phyloP scores from a whole-genome alignment of 257 asterid species.

The Solanum chilense region DNA sequence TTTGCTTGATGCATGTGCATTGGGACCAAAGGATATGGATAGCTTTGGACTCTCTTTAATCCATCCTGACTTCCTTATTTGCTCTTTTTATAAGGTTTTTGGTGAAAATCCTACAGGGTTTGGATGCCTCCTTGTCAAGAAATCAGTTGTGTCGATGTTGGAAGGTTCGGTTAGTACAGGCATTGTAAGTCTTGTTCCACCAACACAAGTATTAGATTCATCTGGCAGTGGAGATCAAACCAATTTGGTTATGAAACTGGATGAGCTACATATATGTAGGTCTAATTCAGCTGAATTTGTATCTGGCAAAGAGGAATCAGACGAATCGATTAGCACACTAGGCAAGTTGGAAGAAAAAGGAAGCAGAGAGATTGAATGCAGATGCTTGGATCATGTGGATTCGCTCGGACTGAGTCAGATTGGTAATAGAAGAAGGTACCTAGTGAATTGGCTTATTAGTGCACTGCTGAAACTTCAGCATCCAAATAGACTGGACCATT shows the following conservation, averaged over 20 bases:
- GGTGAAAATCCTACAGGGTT: slow-evolving; percentile 91
- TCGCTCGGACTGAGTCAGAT: slow-evolving; percentile 53
- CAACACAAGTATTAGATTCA: slow-evolving; percentile 33
- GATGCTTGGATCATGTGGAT: slow-evolving; percentile 76
- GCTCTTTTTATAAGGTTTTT: slow-evolving; percentile 81
- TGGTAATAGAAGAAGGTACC: slow-evolving; percentile 60
- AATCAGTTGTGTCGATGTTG: slow-evolving; percentile 37
- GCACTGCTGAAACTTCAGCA: slow-evolving; percentile 75
- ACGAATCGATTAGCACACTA: neutral
- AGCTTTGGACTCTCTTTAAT: slow-evolving; percentile 77
- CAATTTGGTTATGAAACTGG: neutral
- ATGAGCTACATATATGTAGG: neutral
- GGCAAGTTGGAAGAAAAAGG: neutral
- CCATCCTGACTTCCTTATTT: slow-evolving; percentile 72
- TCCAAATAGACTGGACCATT: slow-evolving; percentile 60
- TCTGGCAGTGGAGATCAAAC: slow-evolving; percentile 38
- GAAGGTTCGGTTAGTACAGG: slow-evolving; percentile 49
- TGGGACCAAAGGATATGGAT: slow-evolving; percentile 86
- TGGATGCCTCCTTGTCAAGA: slow-evolving; percentile 82
- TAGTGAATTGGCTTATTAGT: slow-evolving; percentile 74
- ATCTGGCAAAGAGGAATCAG: neutral
- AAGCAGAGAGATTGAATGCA: slow-evolving; percentile 26
- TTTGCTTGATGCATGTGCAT: slow-evolving; percentile 76
- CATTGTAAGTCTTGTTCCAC: slow-evolving; percentile 44
- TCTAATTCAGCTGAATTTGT: neutral